These are phyloP conservation scores for Colletotrichum sp. DNA, from an alignment of 2,329 filamentous ascomycete species.

Conservation along the genomic window DNA sequence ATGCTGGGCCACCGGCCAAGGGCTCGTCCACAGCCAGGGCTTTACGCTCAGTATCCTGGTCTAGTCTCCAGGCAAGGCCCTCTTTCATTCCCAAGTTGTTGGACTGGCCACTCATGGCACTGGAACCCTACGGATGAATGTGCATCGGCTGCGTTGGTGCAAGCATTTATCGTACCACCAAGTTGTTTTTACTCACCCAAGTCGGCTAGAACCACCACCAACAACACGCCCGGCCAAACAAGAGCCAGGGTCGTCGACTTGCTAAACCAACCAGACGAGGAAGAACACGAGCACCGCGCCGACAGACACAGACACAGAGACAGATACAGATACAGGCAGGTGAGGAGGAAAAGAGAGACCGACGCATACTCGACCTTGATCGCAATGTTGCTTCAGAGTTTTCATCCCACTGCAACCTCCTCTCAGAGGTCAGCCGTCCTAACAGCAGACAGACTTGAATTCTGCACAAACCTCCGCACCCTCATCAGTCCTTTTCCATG, in stretches of 20 bases:
- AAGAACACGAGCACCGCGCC: neutral
- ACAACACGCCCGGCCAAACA: neutral
- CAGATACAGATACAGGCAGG: neutral
- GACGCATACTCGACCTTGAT: neutral
- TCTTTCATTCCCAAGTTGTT: constrained; percentile 20
- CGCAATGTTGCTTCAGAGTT: neutral
- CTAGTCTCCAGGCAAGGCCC: constrained; percentile 6
- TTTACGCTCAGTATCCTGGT: neutral
- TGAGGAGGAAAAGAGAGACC: neutral
- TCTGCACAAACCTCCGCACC: neutral
- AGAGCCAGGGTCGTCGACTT: neutral
- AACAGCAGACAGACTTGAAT: neutral
- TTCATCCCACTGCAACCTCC: neutral
- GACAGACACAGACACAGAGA: neutral
- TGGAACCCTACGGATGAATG: neutral
- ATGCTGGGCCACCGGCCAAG: neutral
- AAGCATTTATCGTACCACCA: constrained; percentile 19
- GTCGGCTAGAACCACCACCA: neutral
- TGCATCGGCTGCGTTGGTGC: constrained; percentile 14
- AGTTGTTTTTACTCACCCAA: neutral
- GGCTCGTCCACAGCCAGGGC: neutral
- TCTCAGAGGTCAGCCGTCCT: neutral
- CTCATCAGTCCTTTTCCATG: neutral
- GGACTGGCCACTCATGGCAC: constrained; percentile 12
- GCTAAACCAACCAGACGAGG: neutral